Evolutionary conservation across 176 grass and related monocot genomes (phyloP).

Genomic region (Dendrocalamus sinicus): DNA sequence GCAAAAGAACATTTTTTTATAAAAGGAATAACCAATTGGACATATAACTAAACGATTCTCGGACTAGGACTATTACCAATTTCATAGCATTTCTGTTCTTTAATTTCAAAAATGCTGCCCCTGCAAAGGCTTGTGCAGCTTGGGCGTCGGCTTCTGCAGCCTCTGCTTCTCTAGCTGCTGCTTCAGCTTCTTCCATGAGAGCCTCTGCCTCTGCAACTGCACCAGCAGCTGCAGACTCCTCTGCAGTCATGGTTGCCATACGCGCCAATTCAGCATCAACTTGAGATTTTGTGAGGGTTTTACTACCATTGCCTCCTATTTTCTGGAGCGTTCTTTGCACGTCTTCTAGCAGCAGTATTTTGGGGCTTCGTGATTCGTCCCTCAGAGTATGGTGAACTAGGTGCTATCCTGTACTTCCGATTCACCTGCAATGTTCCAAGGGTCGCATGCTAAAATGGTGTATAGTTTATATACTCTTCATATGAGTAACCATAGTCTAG

Average conservation of each 20-base stretch:
- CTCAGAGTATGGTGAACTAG: constrained; percentile 53
- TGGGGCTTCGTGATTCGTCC: constrained; percentile 51
- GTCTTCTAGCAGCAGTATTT: constrained; percentile 49
- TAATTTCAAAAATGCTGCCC: constrained; percentile 53
- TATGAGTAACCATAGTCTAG: constrained; percentile 34
- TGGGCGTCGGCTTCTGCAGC: constrained; percentile 70
- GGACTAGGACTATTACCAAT: constrained; percentile 50
- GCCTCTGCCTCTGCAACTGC: constrained; percentile 80
- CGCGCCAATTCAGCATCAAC: constrained; percentile 57
- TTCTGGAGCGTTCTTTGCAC: constrained; percentile 44
- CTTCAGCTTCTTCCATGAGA: constrained; percentile 66
- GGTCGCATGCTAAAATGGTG: constrained; percentile 14
- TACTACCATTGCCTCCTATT: constrained; percentile 36
- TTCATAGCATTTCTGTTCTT: constrained; percentile 63
- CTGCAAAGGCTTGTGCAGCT: constrained; percentile 72
- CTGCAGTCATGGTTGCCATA: constrained; percentile 57
- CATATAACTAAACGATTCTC: constrained; percentile 15
- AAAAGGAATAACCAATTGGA: not conserved
- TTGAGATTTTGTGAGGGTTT: constrained; percentile 48
- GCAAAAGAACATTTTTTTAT: not conserved
- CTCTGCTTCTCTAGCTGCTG: constrained; percentile 74
- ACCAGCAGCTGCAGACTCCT: constrained; percentile 71
- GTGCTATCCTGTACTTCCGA: constrained; percentile 73
- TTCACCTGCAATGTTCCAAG: constrained; percentile 60
- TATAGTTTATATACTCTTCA: constrained; percentile 17